Evolutionary conservation across 331 rosid species (phyloP).

Genomic region (Stylosanthes scabra): DNA sequence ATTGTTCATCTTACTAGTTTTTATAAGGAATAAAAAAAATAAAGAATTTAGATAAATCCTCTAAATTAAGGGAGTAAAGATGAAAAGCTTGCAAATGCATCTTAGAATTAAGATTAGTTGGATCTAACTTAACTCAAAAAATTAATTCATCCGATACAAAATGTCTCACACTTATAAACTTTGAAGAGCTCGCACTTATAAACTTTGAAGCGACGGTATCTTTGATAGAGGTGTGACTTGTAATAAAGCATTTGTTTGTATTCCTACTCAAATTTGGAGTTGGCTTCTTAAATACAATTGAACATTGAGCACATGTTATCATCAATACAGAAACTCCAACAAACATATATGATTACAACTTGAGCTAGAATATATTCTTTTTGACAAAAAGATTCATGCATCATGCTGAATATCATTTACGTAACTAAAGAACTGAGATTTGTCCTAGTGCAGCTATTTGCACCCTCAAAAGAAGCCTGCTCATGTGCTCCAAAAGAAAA

Average conservation of each 20-base stretch:
- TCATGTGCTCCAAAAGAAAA: slow-evolving; percentile 85
- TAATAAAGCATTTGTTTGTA: background rate
- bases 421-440: slow-evolving; percentile 58
- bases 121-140: too few relatives aligned
- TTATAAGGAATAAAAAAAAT: too few relatives aligned
- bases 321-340: background rate
- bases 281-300: slow-evolving; percentile 4
- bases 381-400: background rate
- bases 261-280: slow-evolving; percentile 1
- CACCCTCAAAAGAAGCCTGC: slow-evolving; percentile 52
- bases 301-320: background rate
- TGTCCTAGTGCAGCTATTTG: slow-evolving; percentile 50
- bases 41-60: too few relatives aligned
- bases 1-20: too few relatives aligned
- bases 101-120: too few relatives aligned
- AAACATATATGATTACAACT: slow-evolving; percentile 6
- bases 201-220: too few relatives aligned
- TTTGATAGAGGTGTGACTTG: too few relatives aligned
- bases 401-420: slow-evolving; percentile 37
- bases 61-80: too few relatives aligned
- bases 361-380: slow-evolving; percentile 19
- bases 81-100: too few relatives aligned
- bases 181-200: too few relatives aligned
- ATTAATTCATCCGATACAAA: too few relatives aligned
- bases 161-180: too few relatives aligned